A percentile compares a stretch with the other conserved stretches of the same genome.
Evolutionary conservation across 176 grass and related monocot species (phyloP).

Genomic region (Oryza punctata): DNA sequence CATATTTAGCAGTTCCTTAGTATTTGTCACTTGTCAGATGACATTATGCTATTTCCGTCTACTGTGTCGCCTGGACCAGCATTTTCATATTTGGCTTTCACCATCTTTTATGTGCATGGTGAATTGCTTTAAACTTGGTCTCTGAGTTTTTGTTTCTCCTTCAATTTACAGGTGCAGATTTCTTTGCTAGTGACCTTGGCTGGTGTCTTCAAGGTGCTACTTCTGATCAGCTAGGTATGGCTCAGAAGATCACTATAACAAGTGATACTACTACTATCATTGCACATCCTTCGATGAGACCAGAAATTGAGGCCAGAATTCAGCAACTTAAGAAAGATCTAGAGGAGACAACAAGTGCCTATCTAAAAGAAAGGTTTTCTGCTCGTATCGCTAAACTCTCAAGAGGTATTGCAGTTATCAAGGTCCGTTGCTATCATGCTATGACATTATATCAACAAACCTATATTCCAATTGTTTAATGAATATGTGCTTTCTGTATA

Average conservation of each 20-base stretch:
- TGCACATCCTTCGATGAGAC: constrained; percentile 79
- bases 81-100: constrained; percentile 20
- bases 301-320: constrained; percentile 95
- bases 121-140: neutral
- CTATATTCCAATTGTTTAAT: constrained; percentile 10
- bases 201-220: constrained; percentile 69
- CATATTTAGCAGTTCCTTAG: constrained; percentile 8
- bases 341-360: constrained; percentile 56
- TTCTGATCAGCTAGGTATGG: constrained; percentile 93
- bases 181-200: constrained; percentile 89
- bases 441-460: neutral
- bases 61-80: neutral
- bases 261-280: constrained; percentile 84
- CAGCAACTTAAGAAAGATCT: constrained; percentile 93
- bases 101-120: neutral
- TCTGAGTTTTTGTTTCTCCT: constrained; percentile 35
- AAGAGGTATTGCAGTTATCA: constrained; percentile 82
- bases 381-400: constrained; percentile 91
- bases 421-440: constrained; percentile 48
- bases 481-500: neutral
- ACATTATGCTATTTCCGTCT: neutral
- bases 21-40: neutral
- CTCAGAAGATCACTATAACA: constrained; percentile 85
- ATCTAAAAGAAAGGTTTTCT: constrained; percentile 67
- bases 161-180: constrained; percentile 78